A percentile compares a stretch with the other conserved stretches of the same genome.
These are phyloP conservation scores for Hypoxylon intermedium DNA, from an alignment of 495 filamentous ascomycete species.

Conservation along the genomic window DNA sequence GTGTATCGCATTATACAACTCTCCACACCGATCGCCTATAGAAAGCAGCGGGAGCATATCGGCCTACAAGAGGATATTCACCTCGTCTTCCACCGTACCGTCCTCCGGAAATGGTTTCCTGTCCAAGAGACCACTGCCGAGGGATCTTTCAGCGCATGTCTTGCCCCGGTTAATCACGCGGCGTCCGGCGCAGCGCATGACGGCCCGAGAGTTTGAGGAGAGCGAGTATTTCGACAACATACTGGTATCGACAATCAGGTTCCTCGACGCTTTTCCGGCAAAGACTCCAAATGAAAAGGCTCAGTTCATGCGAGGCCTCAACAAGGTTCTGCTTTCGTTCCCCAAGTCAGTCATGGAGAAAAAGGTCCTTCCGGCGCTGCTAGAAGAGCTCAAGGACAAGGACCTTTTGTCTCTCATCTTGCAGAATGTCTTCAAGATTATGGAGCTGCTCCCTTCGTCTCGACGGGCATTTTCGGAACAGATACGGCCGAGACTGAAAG, in stretches of 20 bases:
- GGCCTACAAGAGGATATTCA: slow-evolving; percentile 81
- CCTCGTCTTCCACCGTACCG: slow-evolving; percentile 76
- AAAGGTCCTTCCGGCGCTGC: slow-evolving; percentile 83
- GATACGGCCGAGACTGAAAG: slow-evolving; percentile 81
- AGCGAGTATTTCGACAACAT: slow-evolving; percentile 96
- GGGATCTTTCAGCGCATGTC: slow-evolving; percentile 73
- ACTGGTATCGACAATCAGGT: slow-evolving; percentile 92
- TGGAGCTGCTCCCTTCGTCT: slow-evolving; percentile 74
- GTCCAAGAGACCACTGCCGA: slow-evolving; percentile 77
- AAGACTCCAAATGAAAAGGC: slow-evolving; percentile 92
- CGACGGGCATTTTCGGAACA: slow-evolving; percentile 80
- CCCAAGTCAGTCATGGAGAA: slow-evolving; percentile 92
- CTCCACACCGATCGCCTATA: slow-evolving; percentile 84
- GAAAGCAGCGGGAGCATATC: slow-evolving; percentile 78
- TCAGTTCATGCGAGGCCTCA: slow-evolving; percentile 87
- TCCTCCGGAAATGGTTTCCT: slow-evolving; percentile 82
- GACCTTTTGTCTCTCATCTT: slow-evolving; percentile 83
- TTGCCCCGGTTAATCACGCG: slow-evolving; percentile 85
- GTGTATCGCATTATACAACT: slow-evolving; percentile 90
- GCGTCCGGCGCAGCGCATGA: slow-evolving; percentile 83
- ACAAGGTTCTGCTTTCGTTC: slow-evolving; percentile 85
- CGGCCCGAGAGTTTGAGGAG: slow-evolving; percentile 90
- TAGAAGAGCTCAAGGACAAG: slow-evolving; percentile 92
- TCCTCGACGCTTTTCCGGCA: slow-evolving; percentile 85
- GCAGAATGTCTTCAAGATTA: slow-evolving; percentile 89